Evolutionary conservation across 371 early-diverging fungal genomes (phyloP).

Genomic region (Rhizopus sp.): DNA sequence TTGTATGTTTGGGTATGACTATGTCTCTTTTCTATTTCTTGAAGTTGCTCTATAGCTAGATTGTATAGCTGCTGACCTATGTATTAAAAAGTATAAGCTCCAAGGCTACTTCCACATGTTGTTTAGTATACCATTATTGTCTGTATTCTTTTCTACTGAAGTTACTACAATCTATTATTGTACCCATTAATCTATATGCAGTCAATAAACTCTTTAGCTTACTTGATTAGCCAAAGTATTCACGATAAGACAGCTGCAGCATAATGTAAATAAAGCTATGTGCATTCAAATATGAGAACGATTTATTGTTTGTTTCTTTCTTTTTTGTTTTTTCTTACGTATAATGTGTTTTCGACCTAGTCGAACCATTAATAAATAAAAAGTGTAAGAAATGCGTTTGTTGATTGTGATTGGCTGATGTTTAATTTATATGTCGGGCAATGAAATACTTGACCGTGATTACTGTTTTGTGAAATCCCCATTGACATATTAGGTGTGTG

Average conservation of each 20-base stretch:
- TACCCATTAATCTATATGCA: no score
- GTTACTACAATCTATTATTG: slow-evolving; percentile 5
- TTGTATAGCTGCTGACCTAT: slow-evolving; percentile 37
- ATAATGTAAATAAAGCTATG: slow-evolving; percentile 9
- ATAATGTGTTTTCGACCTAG: neutral
- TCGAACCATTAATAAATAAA: slow-evolving; percentile 8
- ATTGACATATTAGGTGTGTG: no score
- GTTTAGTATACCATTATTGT: slow-evolving; percentile 13
- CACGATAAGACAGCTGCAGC: slow-evolving; percentile 12
- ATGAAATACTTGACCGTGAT: no score
- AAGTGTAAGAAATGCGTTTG: neutral
- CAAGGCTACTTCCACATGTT: neutral
- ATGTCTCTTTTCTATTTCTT: slow-evolving; percentile 20
- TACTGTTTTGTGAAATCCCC: no score
- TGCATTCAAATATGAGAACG: neutral
- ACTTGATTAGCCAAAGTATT: slow-evolving; percentile 7
- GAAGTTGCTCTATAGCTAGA: slow-evolving; percentile 31
- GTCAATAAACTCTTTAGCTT: slow-evolving; percentile 1
- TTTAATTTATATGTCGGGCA: no score
- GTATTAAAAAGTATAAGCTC: neutral
- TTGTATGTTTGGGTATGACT: neutral
- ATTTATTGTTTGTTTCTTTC: neutral
- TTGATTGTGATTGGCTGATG: neutral
- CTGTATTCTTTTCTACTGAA: slow-evolving; percentile 13
- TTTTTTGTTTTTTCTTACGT: slow-evolving; percentile 3